Evolutionary conservation across 2,329 filamentous ascomycete species (phyloP).

Genomic region (Podosphaera leucotricha): DNA sequence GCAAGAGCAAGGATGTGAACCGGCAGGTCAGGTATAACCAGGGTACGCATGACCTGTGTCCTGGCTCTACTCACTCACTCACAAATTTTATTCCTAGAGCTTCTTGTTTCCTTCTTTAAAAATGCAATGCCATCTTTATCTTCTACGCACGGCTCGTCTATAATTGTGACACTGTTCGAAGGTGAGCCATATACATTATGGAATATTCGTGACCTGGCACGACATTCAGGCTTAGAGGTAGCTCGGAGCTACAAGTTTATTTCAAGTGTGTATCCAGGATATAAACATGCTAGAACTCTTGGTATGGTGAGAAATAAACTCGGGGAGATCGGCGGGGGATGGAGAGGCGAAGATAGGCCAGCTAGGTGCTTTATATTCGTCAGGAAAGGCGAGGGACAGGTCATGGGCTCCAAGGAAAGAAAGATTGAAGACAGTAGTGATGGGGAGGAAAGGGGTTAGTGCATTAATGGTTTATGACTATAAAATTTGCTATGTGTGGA

Average conservation of each 20-base stretch:
- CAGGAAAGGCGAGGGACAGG: constrained; percentile 26
- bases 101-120: constrained; percentile 46
- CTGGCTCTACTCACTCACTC: neutral
- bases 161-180: constrained; percentile 78
- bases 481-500: constrained; percentile 15
- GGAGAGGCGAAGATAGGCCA: constrained; percentile 28
- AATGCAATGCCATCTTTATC: constrained; percentile 28
- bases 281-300: constrained; percentile 48
- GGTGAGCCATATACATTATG: constrained; percentile 85
- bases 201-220: constrained; percentile 73
- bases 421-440: constrained; percentile 9
- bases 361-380: constrained; percentile 39
- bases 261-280: constrained; percentile 44
- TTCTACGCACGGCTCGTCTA: constrained; percentile 24
- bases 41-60: constrained; percentile 11
- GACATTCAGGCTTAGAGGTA: constrained; percentile 51
- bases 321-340: constrained; percentile 21
- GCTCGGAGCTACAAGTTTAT: constrained; percentile 48
- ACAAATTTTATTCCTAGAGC: constrained; percentile 19
- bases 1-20: constrained; percentile 79
- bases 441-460: constrained; percentile 11
- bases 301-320: constrained; percentile 32
- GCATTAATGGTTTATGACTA: too few relatives aligned
- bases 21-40: constrained; percentile 86
- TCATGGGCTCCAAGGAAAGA: constrained; percentile 14